phyloP scores from a whole-genome alignment of 305 asterid genomes.

The Fraxinus latifolia region DNA sequence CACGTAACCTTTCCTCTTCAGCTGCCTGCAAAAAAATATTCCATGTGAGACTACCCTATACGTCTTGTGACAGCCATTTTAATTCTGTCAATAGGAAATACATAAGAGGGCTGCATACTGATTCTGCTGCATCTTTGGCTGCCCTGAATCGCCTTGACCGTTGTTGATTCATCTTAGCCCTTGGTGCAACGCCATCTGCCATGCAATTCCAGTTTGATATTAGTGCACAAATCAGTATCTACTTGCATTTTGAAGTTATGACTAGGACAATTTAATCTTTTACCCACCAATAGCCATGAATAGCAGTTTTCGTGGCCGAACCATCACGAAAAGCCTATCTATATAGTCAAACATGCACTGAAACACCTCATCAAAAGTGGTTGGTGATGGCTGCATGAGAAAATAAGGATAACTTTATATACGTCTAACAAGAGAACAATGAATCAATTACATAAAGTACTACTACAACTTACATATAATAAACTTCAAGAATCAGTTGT shows the following conservation, averaged over 20 bases:
- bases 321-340: constrained; percentile 93
- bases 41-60: constrained; percentile 7
- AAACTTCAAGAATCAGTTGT: constrained; percentile 6
- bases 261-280: constrained; percentile 19
- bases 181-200: constrained; percentile 96
- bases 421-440: background rate
- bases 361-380: constrained; percentile 89
- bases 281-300: constrained; percentile 97
- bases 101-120: constrained; percentile 45
- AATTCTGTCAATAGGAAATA: constrained; percentile 9
- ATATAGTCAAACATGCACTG: constrained; percentile 94
- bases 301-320: constrained; percentile 85
- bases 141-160: constrained; percentile 97
- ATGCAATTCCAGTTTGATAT: constrained; percentile 27
- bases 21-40: constrained; percentile 60
- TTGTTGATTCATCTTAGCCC: constrained; percentile 99
- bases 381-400: constrained; percentile 90
- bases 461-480: background rate
- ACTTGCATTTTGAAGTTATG: constrained; percentile 13
- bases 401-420: constrained; percentile 21
- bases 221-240: constrained; percentile 18
- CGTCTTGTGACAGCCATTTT: background rate
- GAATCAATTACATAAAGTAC: background rate
- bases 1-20: constrained; percentile 86
- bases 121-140: constrained; percentile 94